A percentile compares a stretch with the other conserved stretches of the same genome.
These are phyloP conservation scores for Orbilia brochopaga DNA, from an alignment of 2,329 filamentous ascomycete genomes.

Conservation along the genomic window DNA sequence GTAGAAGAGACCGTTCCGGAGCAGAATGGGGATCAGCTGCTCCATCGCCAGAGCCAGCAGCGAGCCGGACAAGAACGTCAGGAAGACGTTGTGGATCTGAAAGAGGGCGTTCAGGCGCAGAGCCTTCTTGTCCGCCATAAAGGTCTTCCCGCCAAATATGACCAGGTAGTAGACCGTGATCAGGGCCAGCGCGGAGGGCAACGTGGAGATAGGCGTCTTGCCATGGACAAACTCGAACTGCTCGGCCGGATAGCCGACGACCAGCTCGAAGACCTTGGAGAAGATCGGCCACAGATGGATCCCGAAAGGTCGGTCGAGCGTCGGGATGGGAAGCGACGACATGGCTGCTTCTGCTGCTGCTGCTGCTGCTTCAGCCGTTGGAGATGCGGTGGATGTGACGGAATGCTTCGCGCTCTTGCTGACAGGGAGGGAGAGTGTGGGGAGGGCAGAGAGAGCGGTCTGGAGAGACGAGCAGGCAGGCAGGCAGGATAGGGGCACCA, in stretches of 20 bases:
- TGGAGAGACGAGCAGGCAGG: not conserved
- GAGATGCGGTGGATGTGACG: not conserved
- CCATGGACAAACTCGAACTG: slow-evolving; percentile 84
- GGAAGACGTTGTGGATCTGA: slow-evolving; percentile 94
- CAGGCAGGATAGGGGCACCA: not conserved
- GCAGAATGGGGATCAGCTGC: slow-evolving; percentile 84
- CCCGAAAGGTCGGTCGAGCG: slow-evolving; percentile 90
- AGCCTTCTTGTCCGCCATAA: slow-evolving; percentile 85
- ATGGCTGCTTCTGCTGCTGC: slow-evolving; percentile 9
- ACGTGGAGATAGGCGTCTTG: slow-evolving; percentile 85
- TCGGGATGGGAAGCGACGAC: slow-evolving; percentile 67
- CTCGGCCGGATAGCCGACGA: slow-evolving; percentile 80
- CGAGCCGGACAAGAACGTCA: slow-evolving; percentile 81
- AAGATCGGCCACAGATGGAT: slow-evolving; percentile 93
- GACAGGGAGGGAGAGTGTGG: not conserved
- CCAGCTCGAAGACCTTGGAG: slow-evolving; percentile 78
- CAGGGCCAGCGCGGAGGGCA: slow-evolving; percentile 79
- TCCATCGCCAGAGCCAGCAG: slow-evolving; percentile 87
- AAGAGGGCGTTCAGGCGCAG: slow-evolving; percentile 89
- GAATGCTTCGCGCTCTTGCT: not conserved
- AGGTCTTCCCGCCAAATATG: slow-evolving; percentile 92
- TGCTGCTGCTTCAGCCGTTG: not conserved
- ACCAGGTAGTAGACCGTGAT: slow-evolving; percentile 68
- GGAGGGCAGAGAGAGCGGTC: not conserved
- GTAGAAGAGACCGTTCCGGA: slow-evolving; percentile 81